These are phyloP conservation scores for Aspergillus caelatus DNA, from an alignment of 2,329 filamentous ascomycete genomes.

Conservation along the genomic window DNA sequence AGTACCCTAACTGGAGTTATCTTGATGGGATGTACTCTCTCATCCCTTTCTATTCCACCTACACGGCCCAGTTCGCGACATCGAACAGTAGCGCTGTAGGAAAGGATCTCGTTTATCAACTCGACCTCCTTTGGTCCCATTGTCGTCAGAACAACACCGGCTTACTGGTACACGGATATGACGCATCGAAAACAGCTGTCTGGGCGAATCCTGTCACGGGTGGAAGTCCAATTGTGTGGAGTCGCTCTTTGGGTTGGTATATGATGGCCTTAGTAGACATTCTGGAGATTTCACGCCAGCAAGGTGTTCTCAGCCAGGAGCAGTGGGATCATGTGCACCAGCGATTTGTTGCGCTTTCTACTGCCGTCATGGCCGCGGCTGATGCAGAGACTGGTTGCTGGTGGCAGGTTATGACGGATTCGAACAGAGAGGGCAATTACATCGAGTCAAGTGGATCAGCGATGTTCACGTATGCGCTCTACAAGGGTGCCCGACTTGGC, in stretches of 20 bases:
- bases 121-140: slow-evolving; percentile 50
- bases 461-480: slow-evolving; percentile 59
- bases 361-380: slow-evolving; percentile 47
- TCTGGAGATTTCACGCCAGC: slow-evolving; percentile 48
- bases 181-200: slow-evolving; percentile 49
- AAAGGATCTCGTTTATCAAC: slow-evolving; percentile 51
- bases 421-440: slow-evolving; percentile 57
- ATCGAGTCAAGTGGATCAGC: slow-evolving; percentile 63
- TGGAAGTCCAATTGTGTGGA: slow-evolving; percentile 58
- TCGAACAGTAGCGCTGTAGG: slow-evolving; percentile 43
- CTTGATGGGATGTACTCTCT: slow-evolving; percentile 57
- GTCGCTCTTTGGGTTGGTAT: slow-evolving; percentile 59
- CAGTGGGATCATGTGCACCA: slow-evolving; percentile 40
- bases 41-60: slow-evolving; percentile 15
- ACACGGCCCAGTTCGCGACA: slow-evolving; percentile 36
- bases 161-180: slow-evolving; percentile 59
- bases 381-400: slow-evolving; percentile 54
- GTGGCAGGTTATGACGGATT: slow-evolving; percentile 61
- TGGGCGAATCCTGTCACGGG: slow-evolving; percentile 58
- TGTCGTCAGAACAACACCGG: slow-evolving; percentile 45
- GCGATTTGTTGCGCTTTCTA: slow-evolving; percentile 47
- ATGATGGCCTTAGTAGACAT: slow-evolving; percentile 55
- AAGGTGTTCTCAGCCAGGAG: slow-evolving; percentile 27
- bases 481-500: slow-evolving; percentile 50
- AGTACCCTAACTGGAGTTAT: slow-evolving; percentile 57